Percentiles rank a stretch among this genome's conserved stretches.
Evolutionary conservation across 2,329 filamentous ascomycete genomes (phyloP).

Genomic region (Colletotrichum liriopes): DNA sequence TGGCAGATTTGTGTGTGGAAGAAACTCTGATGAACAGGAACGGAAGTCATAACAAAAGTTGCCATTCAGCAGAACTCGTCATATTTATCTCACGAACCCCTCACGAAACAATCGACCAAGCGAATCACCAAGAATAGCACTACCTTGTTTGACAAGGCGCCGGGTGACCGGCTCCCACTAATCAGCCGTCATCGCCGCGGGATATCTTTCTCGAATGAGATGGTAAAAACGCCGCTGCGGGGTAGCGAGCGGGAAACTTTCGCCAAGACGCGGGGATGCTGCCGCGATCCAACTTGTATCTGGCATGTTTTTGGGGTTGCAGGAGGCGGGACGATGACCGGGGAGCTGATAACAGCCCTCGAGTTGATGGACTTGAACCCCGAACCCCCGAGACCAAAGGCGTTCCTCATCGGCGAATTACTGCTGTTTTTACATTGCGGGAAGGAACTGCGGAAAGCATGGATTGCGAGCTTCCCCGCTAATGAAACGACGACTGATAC

Average conservation of each 20-base stretch:
- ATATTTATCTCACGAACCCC: slow-evolving; percentile 29
- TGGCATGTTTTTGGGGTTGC: slow-evolving; percentile 5
- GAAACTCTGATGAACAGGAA: not conserved
- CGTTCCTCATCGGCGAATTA: slow-evolving; percentile 15
- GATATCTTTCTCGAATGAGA: slow-evolving; percentile 23
- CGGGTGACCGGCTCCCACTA: slow-evolving; percentile 18
- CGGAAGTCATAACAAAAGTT: no score
- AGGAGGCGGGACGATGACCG: not conserved
- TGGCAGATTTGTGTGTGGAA: not conserved
- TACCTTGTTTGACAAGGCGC: slow-evolving; percentile 9
- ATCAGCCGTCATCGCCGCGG: slow-evolving; percentile 33
- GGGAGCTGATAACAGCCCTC: slow-evolving; percentile 2
- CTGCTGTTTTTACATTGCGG: slow-evolving; percentile 19
- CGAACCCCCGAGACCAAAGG: slow-evolving; percentile 28
- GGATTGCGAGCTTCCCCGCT: not conserved
- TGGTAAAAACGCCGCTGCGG: slow-evolving; percentile 26
- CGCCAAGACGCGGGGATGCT: slow-evolving; percentile 29
- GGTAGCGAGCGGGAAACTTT: slow-evolving; percentile 35
- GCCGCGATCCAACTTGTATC: slow-evolving; percentile 16
- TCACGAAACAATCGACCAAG: slow-evolving; percentile 12
- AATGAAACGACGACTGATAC: slow-evolving; percentile 2
- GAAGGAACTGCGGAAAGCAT: not conserved
- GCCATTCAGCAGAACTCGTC: not conserved
- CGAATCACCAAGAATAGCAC: slow-evolving; percentile 15
- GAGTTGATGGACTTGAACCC: slow-evolving; percentile 13